Evolutionary conservation across 306 rosid genomes (phyloP), one percentile per base, ranked within the genome.

Genomic region (Potentilla sterilis): DNA sequence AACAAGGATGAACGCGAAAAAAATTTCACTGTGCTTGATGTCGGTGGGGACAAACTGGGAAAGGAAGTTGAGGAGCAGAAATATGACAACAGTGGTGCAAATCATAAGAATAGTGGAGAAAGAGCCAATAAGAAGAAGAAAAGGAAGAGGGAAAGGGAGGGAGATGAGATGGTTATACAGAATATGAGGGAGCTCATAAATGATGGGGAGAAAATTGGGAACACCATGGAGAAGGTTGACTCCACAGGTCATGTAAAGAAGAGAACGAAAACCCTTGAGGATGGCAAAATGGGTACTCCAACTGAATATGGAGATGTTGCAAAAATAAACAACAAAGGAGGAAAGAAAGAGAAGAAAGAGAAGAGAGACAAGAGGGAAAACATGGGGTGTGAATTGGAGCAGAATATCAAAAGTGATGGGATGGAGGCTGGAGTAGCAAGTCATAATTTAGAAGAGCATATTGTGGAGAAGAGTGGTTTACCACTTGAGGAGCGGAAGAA

Each of bases 351-450:
- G 67, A 54, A 37, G 41, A 41, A 37, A 28, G 68, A 28, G 35
- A 76, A 51, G 55, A 51, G 22, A 66, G 44, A 22, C 42, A 76
- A 52, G 73, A 38, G 38, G 72, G 74, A 67, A 43, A 6, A 16
- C n/a, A 46, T 2, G 68, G 74, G 28, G 2, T 11, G 57, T 67
- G 68, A 40, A 41, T 14, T 5, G 44, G 47, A 11, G 6, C 51
- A 54, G 67, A 67, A 42, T 15, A 14, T 37, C n/a, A 10, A 13
- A 37, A 54, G 64, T 72, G 75, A 72, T 37, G 75, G 38, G 35
- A 35, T 22, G 48, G 49, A 72, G n/a, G 48, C 49, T 19, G 58
- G 58, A 52, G 59, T 52, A n/a, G 28, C 59, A 52, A 52, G 58
- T 52, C 6, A 19, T 9, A 10, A 12, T 52, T 21, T 52, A 52